A percentile compares a stretch with the other conserved stretches of the same genome.
These are phyloP conservation scores for Candida sojae DNA, from an alignment of 1,139 yeast genomes.

Conservation along the genomic window DNA sequence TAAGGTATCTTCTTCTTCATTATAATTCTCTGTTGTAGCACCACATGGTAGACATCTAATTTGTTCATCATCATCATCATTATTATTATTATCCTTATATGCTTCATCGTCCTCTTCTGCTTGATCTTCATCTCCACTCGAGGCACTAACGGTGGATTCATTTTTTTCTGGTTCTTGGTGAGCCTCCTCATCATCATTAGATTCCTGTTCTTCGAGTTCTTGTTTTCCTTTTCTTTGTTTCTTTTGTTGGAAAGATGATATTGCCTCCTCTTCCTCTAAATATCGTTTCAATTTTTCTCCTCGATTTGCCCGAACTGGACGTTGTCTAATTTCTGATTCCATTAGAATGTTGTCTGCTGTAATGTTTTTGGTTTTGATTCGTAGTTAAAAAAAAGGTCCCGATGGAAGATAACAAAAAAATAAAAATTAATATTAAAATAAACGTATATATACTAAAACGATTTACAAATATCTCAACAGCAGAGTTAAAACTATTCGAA, in stretches of 20 bases:
- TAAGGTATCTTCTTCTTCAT: conserved; percentile 58
- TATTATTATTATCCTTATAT: conserved; percentile 14
- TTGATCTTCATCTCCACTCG: conserved; percentile 7
- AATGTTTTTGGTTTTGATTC: neutral
- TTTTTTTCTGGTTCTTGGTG: neutral
- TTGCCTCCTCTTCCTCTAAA: neutral
- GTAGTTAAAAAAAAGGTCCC: too few species aligned
- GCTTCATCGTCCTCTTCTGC: conserved; percentile 10
- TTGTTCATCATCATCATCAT: conserved; percentile 30
- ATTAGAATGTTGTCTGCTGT: neutral
- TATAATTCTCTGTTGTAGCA: conserved; percentile 61
- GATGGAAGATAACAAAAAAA: too few species aligned
- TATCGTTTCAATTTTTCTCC: conserved; percentile 2
- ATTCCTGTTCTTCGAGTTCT: neutral
- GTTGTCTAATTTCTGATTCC: neutral
- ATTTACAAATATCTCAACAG: too few species aligned
- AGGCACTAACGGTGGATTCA: neutral
- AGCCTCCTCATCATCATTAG: neutral
- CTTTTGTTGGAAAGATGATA: neutral
- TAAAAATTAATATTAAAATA: neutral
- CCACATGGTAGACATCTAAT: conserved; percentile 70
- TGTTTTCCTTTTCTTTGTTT: neutral
- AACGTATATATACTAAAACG: neutral
- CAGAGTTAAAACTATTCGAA: too few species aligned
- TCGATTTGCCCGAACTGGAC: conserved; percentile 3